phyloP scores from a whole-genome alignment of 495 filamentous ascomycete species.

The Talaromyces nanjingensis region DNA sequence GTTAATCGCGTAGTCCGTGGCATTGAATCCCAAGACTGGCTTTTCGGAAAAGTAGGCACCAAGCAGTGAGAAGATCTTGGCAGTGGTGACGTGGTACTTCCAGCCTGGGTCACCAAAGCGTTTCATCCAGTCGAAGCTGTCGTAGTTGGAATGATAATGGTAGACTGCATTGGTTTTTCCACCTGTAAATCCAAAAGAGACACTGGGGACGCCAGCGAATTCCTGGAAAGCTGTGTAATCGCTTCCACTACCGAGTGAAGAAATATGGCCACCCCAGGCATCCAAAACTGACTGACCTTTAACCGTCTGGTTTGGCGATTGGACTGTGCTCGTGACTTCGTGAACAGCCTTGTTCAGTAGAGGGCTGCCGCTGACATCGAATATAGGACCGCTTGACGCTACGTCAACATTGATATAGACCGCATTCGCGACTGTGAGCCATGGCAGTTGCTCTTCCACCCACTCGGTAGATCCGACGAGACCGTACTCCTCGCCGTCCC shows the following conservation, averaged over 20 bases:
- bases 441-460: constrained; percentile 79
- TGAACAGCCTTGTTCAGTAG: constrained; percentile 71
- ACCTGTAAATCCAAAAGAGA: constrained; percentile 52
- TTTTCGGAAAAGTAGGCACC: constrained; percentile 41
- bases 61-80: constrained; percentile 49
- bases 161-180: constrained; percentile 49
- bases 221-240: constrained; percentile 74
- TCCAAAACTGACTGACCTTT: constrained; percentile 60
- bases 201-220: constrained; percentile 58
- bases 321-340: constrained; percentile 61
- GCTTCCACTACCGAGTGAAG: constrained; percentile 61
- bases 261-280: constrained; percentile 52
- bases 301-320: constrained; percentile 68
- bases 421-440: constrained; percentile 67
- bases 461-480: constrained; percentile 67
- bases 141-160: constrained; percentile 75
- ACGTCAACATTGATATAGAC: constrained; percentile 71
- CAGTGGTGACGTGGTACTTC: constrained; percentile 53
- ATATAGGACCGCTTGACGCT: constrained; percentile 45
- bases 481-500: constrained; percentile 72
- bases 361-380: constrained; percentile 51
- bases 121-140: constrained; percentile 71
- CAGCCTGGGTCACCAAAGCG: constrained; percentile 57
- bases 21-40: constrained; percentile 40
- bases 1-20: constrained; percentile 38